Evolutionary conservation across 1,139 yeast species (phyloP), one percentile per base, ranked within the genome.

Genomic region (Protomyces pachydermus): DNA sequence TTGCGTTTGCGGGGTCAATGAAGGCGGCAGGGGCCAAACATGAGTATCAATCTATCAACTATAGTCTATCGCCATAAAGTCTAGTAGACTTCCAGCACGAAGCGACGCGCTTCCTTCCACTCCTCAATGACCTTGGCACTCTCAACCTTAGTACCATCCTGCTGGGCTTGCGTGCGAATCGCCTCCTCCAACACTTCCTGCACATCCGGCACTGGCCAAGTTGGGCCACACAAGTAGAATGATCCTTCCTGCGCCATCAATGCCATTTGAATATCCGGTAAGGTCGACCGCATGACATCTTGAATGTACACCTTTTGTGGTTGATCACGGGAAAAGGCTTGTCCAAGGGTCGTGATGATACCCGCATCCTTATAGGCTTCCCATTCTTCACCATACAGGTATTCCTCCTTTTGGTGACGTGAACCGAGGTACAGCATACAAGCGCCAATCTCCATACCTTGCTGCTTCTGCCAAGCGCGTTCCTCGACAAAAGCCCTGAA

Each of bases 191-290:
- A 80, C 71, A 96, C 95, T 58, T 87, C 89, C 66, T 97, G 89
- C 71, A 93, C 88, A 75, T 91, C 97, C 18, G 98, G 97, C 71
- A 93, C 98, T 35, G 98, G 98, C 98, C 98, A 93, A 1, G 98
- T 93, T 54, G 98, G 98, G 69, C 98, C 98, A 84, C 98, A 93
- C 74, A 93, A 82, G 78, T 93, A 93, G 83, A 93, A 91, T 28
- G 91, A 86, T 66, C 98, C 98, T 65, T 86, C 79, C 77, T 91
- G 82, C 67, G 79, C 78, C 56, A 87, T 87, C 75, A 91, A 84
- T 42, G 97, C 95, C 65, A 84, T 88, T 65, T 88, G 87, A 76
- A 93, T 81, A 46, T 83, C 86, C 65, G 80, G 82, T 72, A 90
- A 79, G 67, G 84, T 82, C 73, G 90, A 91, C 73, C 91, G 83